Evolutionary conservation across 305 asterid species (phyloP).

Genomic region (Fraxinus albicans): DNA sequence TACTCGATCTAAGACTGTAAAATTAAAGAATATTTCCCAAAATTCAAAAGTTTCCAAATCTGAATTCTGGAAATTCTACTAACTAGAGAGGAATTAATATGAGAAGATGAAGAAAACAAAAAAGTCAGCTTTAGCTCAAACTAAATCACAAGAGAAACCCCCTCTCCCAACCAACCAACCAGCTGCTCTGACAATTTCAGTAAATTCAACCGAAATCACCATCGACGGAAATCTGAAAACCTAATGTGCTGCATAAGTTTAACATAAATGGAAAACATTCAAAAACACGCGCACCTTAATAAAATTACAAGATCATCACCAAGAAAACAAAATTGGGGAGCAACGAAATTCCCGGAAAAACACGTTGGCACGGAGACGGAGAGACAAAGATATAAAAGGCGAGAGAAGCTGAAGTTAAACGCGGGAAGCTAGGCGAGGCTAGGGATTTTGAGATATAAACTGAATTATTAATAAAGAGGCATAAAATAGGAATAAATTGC

Average conservation of each 20-base stretch:
- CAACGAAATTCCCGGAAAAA: background rate
- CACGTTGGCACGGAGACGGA: constrained; percentile 11
- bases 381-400: constrained; percentile 9
- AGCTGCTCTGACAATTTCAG: background rate
- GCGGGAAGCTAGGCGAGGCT: constrained; percentile 18
- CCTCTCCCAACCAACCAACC: constrained; percentile 3
- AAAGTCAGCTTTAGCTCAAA: constrained; percentile 27
- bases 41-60: constrained; percentile 14
- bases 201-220: background rate
- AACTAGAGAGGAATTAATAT: background rate
- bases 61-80: background rate
- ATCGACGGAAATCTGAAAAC: background rate
- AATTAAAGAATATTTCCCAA: constrained; percentile 3
- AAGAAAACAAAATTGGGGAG: constrained; percentile 19
- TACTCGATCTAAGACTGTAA: constrained; percentile 2
- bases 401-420: constrained; percentile 24
- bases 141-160: constrained; percentile 20
- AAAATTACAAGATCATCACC: constrained; percentile 30
- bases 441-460: constrained; percentile 27
- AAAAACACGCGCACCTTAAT: constrained; percentile 29
- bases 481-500: constrained; percentile 63
- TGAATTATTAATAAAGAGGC: constrained; percentile 33
- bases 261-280: background rate
- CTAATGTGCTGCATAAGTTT: background rate
- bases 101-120: constrained; percentile 35